These are phyloP conservation scores for Pilobolus umbonatus DNA, from an alignment of 192 early-diverging fungal genomes.

Conservation along the genomic window DNA sequence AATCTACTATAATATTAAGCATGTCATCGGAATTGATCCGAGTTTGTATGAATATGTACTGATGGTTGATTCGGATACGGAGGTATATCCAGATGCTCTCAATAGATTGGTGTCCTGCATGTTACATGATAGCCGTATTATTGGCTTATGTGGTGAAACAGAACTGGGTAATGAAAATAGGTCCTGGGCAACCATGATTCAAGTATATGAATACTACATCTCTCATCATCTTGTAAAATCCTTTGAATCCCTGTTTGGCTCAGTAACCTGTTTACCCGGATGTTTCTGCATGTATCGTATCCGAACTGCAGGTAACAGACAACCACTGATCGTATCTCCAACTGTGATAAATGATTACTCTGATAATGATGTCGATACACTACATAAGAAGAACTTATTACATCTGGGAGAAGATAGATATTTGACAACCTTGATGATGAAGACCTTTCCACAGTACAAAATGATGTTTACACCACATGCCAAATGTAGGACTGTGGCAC, in stretches of 20 bases:
- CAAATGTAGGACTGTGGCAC: conserved; percentile 88
- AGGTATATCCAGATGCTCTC: conserved; percentile 80
- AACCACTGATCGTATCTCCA: conserved; percentile 88
- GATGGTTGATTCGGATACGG: conserved; percentile 78
- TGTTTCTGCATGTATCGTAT: conserved; percentile 99
- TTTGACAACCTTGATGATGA: conserved; percentile 87
- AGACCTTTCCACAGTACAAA: conserved; percentile 96
- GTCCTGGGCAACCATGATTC: conserved; percentile 98
- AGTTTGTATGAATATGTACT: conserved; percentile 74
- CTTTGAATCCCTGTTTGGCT: conserved; percentile 96
- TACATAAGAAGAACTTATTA: conserved; percentile 98
- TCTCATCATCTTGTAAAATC: conserved; percentile 95
- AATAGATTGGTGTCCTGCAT: conserved; percentile 83
- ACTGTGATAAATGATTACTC: conserved; percentile 90
- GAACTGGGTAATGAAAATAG: conserved; percentile 88
- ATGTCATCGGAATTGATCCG: conserved; percentile 80
- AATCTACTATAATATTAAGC: conserved; percentile 80
- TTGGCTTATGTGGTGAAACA: conserved; percentile 98
- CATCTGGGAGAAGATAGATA: conserved; percentile 99
- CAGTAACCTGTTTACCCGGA: conserved; percentile 95
- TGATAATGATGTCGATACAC: conserved; percentile 90
- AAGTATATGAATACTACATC: conserved; percentile 99
- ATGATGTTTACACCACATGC: conserved; percentile 92
- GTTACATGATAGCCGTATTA: conserved; percentile 74
- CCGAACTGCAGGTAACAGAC: conserved; percentile 80